phyloP scores from a whole-genome alignment of 768 basidiomycete species.

The Phylloporus sp. region DNA sequence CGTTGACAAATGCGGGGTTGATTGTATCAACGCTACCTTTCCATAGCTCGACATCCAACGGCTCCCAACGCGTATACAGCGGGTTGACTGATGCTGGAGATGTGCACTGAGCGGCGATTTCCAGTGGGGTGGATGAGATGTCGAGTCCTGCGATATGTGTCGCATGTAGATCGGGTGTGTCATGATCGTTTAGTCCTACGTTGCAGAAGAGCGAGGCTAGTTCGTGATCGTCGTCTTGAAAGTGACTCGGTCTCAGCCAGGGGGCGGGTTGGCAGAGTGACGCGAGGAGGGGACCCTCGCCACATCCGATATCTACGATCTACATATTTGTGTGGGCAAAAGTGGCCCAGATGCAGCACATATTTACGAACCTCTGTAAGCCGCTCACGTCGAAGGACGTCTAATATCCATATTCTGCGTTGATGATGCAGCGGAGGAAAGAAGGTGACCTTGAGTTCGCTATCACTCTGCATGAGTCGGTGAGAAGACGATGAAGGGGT shows the following conservation, averaged over 20 bases:
- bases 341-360: neutral
- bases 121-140: constrained; percentile 50
- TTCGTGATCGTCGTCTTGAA: constrained; percentile 19
- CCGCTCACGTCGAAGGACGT: constrained; percentile 53
- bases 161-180: constrained; percentile 56
- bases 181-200: constrained; percentile 30
- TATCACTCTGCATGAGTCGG: constrained; percentile 16
- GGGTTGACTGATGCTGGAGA: constrained; percentile 35
- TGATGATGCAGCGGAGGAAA: constrained; percentile 66
- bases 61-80: constrained; percentile 61
- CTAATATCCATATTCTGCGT: constrained; percentile 67
- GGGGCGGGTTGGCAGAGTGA: constrained; percentile 73
- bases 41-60: constrained; percentile 64
- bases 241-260: constrained; percentile 45
- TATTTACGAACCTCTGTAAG: constrained; percentile 48
- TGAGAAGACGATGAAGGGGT: neutral
- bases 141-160: constrained; percentile 66
- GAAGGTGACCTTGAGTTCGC: constrained; percentile 52
- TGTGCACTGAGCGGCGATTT: constrained; percentile 47
- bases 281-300: constrained; percentile 69
- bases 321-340: constrained; percentile 25
- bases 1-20: constrained; percentile 61
- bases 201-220: constrained; percentile 18
- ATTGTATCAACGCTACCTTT: constrained; percentile 65
- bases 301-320: constrained; percentile 84